Percentiles rank a stretch among this genome's conserved stretches.
Conservation (phyloP, 2,329 filamentous ascomycete genomes). For the Annulohypoxylon truncatum region DNA sequence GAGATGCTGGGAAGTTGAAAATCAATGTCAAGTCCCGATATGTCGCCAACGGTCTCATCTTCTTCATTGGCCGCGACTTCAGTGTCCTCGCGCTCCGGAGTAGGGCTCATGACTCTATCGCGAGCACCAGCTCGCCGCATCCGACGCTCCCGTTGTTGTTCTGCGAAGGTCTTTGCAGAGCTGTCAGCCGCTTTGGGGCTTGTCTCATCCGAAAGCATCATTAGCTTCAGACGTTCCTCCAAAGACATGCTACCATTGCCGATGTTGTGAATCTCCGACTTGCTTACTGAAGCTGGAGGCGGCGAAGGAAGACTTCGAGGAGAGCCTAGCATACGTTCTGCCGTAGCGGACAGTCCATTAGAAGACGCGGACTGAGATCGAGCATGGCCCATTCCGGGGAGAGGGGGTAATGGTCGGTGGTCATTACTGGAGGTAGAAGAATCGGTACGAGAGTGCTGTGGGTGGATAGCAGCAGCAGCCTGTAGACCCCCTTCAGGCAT, state of each 20-base stretch:
- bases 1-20: conserved; percentile 85
- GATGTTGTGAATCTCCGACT: conserved; percentile 82
- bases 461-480: conserved; percentile 59
- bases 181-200: conserved; percentile 47
- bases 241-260: conserved; percentile 81
- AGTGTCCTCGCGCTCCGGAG: conserved; percentile 56
- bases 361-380: conserved; percentile 66
- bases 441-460: conserved; percentile 72
- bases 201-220: conserved; percentile 82
- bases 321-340: conserved; percentile 75
- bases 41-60: conserved; percentile 70
- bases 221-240: conserved; percentile 85
- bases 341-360: conserved; percentile 73
- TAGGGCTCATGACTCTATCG: conserved; percentile 58
- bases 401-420: conserved; percentile 84
- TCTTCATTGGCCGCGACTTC: conserved; percentile 57
- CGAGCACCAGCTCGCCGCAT: conserved; percentile 71
- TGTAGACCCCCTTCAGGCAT: conserved; percentile 66
- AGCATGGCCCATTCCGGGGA: conserved; percentile 71
- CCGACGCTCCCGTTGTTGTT: conserved; percentile 75
- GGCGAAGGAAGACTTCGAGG: conserved; percentile 79
- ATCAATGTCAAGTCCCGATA: conserved; percentile 67
- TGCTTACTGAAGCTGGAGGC: conserved; percentile 76
- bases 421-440: conserved; percentile 84
- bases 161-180: conserved; percentile 65